Evolutionary conservation across 2,329 filamentous ascomycete species (phyloP).

Genomic region (Neofusicoccum cordaticola): DNA sequence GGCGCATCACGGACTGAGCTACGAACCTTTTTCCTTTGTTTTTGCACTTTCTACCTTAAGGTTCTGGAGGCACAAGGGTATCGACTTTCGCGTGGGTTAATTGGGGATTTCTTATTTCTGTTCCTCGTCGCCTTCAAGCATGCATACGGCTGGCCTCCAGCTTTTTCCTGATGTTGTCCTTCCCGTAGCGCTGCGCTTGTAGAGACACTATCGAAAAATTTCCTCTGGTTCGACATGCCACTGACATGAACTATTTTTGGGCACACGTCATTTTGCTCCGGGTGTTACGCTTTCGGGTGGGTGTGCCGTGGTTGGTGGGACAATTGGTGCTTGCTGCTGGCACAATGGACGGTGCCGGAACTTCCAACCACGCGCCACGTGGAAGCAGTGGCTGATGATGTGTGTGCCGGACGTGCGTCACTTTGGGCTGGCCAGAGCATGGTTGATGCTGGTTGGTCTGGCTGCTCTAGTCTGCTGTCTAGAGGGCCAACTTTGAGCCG

Average conservation of each 20-base stretch:
- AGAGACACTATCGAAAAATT: background rate
- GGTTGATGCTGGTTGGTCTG: background rate
- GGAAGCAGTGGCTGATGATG: background rate
- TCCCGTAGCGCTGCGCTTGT: slow-evolving; percentile 4
- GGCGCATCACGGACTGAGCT: background rate
- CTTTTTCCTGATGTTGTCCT: background rate
- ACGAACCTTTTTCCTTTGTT: background rate
- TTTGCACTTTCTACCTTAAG: background rate
- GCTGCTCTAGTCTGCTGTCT: background rate
- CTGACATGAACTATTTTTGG: background rate
- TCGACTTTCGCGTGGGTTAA: background rate
- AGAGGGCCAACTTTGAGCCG: too few species aligned
- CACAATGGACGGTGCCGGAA: too few species aligned
- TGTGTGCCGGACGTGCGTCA: background rate
- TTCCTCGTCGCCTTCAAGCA: background rate
- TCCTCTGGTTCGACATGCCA: background rate
- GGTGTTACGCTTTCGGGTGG: background rate
- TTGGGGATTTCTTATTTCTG: background rate
- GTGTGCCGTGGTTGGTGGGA: background rate
- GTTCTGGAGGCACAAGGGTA: background rate
- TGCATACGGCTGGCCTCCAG: background rate
- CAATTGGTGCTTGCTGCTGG: too few species aligned
- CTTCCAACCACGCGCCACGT: background rate
- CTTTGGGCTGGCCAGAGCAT: background rate
- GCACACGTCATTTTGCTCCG: background rate